These are phyloP conservation scores for Neofusicoccum laricinum DNA, from an alignment of 2,329 filamentous ascomycete species.

Conservation along the genomic window DNA sequence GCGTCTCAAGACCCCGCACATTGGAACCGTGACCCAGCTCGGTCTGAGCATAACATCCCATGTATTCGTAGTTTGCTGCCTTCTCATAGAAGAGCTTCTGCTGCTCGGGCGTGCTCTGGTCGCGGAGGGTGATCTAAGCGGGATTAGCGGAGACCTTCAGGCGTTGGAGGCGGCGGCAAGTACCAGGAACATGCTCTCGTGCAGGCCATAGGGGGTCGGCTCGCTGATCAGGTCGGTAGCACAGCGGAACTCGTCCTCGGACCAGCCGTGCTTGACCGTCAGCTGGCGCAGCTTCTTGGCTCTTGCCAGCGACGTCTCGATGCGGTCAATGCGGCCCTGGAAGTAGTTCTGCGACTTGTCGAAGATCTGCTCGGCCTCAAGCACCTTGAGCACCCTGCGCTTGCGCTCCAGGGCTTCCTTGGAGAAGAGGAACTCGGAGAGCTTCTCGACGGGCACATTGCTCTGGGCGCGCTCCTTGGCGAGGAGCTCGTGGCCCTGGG, in stretches of 20 bases:
- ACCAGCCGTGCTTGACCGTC: conserved; percentile 65
- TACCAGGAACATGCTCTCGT: conserved; percentile 68
- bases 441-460: conserved; percentile 63
- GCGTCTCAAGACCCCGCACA: conserved; percentile 67
- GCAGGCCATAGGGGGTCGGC: conserved; percentile 70
- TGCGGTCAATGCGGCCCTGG: conserved; percentile 64
- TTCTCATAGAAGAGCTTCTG: conserved; percentile 69
- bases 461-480: conserved; percentile 66
- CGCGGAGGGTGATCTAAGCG: conserved; percentile 60
- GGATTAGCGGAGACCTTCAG: background rate
- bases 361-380: conserved; percentile 67
- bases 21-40: conserved; percentile 78
- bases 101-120: conserved; percentile 71
- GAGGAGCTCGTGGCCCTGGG: conserved; percentile 68
- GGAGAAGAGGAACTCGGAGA: conserved; percentile 68
- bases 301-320: conserved; percentile 66
- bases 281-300: conserved; percentile 69
- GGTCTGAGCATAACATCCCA: conserved; percentile 79
- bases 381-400: conserved; percentile 59
- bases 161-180: conserved; percentile 4
- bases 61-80: conserved; percentile 67
- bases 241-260: conserved; percentile 58
- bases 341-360: conserved; percentile 79
- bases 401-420: conserved; percentile 62
- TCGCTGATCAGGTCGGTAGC: conserved; percentile 71